Percentiles rank a stretch among this genome's conserved stretches.
Evolutionary conservation across 768 basidiomycete species (phyloP).

Genomic region (Tylopilus vinaceipallidus): DNA sequence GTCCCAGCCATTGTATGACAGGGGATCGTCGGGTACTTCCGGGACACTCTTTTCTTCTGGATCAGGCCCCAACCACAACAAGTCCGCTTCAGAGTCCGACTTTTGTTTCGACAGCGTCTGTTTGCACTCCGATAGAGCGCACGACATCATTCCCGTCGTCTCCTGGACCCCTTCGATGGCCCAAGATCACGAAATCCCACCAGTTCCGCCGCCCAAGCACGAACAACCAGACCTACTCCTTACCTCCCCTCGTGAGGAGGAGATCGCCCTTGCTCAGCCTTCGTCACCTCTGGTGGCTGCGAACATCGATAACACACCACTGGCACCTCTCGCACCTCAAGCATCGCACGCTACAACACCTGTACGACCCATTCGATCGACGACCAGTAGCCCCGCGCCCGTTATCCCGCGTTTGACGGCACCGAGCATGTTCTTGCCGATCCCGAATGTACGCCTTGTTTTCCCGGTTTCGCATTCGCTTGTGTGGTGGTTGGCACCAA

Average conservation of each 20-base stretch:
- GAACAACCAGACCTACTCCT: not conserved
- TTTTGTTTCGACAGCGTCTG: not conserved
- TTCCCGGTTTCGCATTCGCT: constrained; percentile 47
- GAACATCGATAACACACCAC: constrained; percentile 52
- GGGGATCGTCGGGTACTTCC: constrained; percentile 17
- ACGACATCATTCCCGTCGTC: not conserved
- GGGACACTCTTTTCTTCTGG: constrained; percentile 17
- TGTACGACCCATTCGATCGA: constrained; percentile 25
- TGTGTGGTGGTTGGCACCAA: constrained; percentile 54
- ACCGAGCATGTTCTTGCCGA: constrained; percentile 84
- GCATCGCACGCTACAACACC: constrained; percentile 48
- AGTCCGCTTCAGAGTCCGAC: constrained; percentile 17
- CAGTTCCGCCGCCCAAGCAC: constrained; percentile 8
- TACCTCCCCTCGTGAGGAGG: constrained; percentile 10
- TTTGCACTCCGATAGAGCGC: constrained; percentile 11
- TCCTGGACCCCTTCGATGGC: constrained; percentile 4
- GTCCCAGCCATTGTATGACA: constrained; percentile 5
- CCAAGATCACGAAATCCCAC: not conserved
- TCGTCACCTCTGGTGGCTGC: not conserved
- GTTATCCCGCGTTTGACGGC: constrained; percentile 65
- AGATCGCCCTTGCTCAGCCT: constrained; percentile 39
- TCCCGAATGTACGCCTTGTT: constrained; percentile 75
- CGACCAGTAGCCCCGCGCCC: constrained; percentile 15
- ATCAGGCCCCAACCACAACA: not conserved
- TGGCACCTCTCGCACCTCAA: constrained; percentile 36